phyloP scores from a whole-genome alignment of 208 protist genomes.

The Leishmania mexicana region DNA sequence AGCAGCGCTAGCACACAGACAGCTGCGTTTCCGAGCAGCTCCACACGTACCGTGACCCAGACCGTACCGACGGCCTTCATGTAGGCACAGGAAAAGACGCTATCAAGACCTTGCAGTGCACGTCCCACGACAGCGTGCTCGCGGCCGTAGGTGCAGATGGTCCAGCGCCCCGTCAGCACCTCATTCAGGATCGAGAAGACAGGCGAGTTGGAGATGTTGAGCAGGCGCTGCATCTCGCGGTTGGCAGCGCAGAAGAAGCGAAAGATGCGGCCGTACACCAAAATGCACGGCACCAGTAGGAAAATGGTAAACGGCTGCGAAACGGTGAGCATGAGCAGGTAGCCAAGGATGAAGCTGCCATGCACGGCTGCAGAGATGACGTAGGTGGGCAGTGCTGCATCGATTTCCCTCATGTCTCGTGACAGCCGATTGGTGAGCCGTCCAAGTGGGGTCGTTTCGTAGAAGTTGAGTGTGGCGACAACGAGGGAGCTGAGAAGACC shows the following conservation, averaged over 20 bases:
- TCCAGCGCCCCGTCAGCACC: conserved; percentile 47
- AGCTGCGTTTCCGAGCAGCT: conserved; percentile 59
- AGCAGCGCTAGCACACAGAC: too few relatives aligned
- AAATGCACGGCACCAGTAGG: not conserved
- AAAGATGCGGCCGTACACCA: conserved; percentile 73
- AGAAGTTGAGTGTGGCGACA: too few relatives aligned
- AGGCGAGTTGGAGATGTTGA: conserved; percentile 78
- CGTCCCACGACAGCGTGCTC: not conserved
- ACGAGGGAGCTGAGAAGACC: too few relatives aligned
- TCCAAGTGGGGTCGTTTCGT: too few relatives aligned
- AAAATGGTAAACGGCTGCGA: not conserved
- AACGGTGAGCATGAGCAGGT: not conserved
- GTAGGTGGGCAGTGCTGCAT: too few relatives aligned
- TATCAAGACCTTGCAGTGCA: conserved; percentile 11
- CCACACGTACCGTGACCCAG: conserved; percentile 90
- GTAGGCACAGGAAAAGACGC: conserved; percentile 38
- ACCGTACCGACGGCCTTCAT: conserved; percentile 29
- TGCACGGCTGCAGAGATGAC: too few relatives aligned
- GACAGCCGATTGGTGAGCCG: too few relatives aligned
- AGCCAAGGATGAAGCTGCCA: not conserved
- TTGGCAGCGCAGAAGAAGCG: conserved; percentile 61
- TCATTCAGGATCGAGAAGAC: conserved; percentile 86
- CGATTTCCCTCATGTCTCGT: too few relatives aligned
- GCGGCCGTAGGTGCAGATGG: conserved; percentile 75
- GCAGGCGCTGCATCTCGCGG: conserved; percentile 88